Evolutionary conservation across 257 asterid genomes (phyloP), one percentile per base, ranked within the genome.

Genomic region (Solanum chmielewskii): DNA sequence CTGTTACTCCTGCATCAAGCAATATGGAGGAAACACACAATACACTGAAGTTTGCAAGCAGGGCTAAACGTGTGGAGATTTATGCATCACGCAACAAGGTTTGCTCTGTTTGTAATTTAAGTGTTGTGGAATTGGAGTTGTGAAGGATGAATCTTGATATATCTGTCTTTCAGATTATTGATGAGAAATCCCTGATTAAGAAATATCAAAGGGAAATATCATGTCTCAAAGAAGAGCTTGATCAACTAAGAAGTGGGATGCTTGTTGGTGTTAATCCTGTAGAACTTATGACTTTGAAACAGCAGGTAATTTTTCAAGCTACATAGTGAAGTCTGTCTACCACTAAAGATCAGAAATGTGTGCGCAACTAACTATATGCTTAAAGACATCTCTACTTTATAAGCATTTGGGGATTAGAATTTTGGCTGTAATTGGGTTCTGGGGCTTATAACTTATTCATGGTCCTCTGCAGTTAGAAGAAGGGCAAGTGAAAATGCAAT

Each of bases 401-500:
- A 8, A 80, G 42, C 84, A 7, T 78, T 80, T 45, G 84, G 66
- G 68, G 84, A 80, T 80, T 44, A n/a, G 60, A n/a, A 47, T 80
- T 73, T 27, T 27, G 16, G 84, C 41, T 80, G 42, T 16, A 16
- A 62, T 80, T 47, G 66, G 42, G 14, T 80, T 80, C 27, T 80
- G 25, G 25, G 42, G 84, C 11, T 47, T 47, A 27, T 80, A 78
- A 47, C 66, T 80, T 47, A 39, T 80, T 80, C 42, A 16, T 81
- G 62, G 62, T 80, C 25, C 21, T 44, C 62, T 49, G 60, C 89
- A 97, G 99, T 93, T 97, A 93, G 99, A 97, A 93, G 98, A 96
- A 93, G 99, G 99, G 56, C 99, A 97, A 92, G 94, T 94, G 69
- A 97, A 96, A 95, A 96, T 97, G 99, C 99, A 95, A 87, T 97